Conservation (phyloP, 257 asterid species). For the Coffea canephora region DNA sequence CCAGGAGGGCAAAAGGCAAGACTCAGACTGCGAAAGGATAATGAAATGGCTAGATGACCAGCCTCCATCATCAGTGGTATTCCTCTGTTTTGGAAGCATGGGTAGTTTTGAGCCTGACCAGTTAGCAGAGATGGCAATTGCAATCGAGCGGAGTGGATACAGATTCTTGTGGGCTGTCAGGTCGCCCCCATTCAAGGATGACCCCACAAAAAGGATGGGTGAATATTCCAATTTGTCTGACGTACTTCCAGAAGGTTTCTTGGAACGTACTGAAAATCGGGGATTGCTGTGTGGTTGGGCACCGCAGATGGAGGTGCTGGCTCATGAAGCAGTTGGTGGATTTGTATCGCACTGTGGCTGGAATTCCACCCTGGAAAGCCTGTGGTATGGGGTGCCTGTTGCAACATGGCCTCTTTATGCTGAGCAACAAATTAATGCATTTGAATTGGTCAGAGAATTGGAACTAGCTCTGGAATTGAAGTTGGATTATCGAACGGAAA, state of each 20-base stretch:
- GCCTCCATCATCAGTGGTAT: slow-evolving; percentile 6
- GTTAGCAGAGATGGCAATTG: slow-evolving; percentile 10
- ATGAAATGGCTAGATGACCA: slow-evolving; percentile 18
- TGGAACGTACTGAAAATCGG: slow-evolving; percentile 2
- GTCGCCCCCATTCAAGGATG: background rate
- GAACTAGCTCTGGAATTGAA: slow-evolving; percentile 12
- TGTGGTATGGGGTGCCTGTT: slow-evolving; percentile 14
- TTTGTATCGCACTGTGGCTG: slow-evolving; percentile 17
- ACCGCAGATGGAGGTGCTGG: slow-evolving; percentile 12
- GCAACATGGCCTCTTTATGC: slow-evolving; percentile 18
- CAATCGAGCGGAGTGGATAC: background rate
- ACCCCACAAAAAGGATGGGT: background rate
- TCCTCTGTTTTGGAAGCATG: slow-evolving; percentile 15
- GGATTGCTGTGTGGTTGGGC: slow-evolving; percentile 16
- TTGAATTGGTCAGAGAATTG: slow-evolving; percentile 13
- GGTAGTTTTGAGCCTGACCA: slow-evolving; percentile 16
- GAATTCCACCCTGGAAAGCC: slow-evolving; percentile 13
- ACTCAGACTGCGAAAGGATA: background rate
- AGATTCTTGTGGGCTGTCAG: slow-evolving; percentile 13
- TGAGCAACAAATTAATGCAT: slow-evolving; percentile 8
- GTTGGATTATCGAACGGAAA: background rate
- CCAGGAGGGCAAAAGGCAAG: background rate
- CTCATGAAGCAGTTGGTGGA: slow-evolving; percentile 11
- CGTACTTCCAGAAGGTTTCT: slow-evolving; percentile 6
- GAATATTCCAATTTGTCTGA: background rate